These are phyloP conservation scores for Colletotrichum karsti DNA, from an alignment of 2,329 filamentous ascomycete species.

Conservation along the genomic window DNA sequence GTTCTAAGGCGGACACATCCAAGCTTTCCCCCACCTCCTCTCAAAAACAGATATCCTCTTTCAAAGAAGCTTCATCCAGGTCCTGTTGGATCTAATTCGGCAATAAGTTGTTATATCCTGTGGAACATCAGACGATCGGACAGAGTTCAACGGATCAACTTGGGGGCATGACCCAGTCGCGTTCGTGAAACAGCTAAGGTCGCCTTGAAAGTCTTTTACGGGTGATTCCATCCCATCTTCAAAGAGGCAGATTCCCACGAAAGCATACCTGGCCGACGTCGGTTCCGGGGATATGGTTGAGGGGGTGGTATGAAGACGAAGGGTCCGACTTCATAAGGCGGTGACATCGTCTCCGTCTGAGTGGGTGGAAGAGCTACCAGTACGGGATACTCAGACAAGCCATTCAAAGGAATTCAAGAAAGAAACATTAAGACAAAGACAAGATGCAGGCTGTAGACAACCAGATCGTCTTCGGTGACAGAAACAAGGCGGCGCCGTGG, in stretches of 20 bases:
- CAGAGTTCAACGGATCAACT: background rate
- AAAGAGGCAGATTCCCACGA: background rate
- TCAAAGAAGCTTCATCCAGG: background rate
- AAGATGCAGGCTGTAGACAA: slow-evolving; percentile 14
- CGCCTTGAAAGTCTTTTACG: background rate
- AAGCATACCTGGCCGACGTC: background rate
- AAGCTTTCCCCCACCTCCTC: background rate
- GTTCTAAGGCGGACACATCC: background rate
- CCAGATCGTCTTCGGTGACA: slow-evolving; percentile 5
- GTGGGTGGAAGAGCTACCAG: background rate
- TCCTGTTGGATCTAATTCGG: background rate
- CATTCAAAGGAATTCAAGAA: background rate
- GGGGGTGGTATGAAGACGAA: background rate
- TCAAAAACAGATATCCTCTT: too few species aligned
- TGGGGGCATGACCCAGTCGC: background rate
- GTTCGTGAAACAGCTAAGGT: background rate
- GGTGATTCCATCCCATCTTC: background rate
- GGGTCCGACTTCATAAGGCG: background rate
- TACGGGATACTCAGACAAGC: too few species aligned
- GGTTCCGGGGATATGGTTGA: background rate
- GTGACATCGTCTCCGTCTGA: background rate
- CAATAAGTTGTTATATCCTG: too few species aligned
- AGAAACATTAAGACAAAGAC: background rate
- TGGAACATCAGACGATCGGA: background rate
- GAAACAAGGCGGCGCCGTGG: slow-evolving; percentile 24